Percentiles rank a stretch among this genome's conserved stretches.
phyloP scores from a whole-genome alignment of 345 rosid species.

The Acer saccharum region DNA sequence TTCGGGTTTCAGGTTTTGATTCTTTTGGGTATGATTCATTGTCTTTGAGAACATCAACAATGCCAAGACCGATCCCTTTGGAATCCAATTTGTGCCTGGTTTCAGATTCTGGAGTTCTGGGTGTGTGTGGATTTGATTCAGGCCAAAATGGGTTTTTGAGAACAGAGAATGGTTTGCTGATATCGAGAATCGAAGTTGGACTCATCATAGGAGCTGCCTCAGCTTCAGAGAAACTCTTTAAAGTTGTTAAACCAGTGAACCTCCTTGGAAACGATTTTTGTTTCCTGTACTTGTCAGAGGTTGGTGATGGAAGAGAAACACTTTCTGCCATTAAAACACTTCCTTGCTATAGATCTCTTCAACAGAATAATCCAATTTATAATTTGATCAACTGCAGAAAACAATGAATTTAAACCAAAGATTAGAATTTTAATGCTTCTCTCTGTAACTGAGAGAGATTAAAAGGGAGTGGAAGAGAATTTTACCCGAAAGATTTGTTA shows the following conservation, averaged over 20 bases:
- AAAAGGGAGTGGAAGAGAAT: neutral
- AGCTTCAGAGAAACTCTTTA: slow-evolving; percentile 56
- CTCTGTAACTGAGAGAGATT: neutral
- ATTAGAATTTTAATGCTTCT: neutral
- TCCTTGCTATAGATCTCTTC: slow-evolving; percentile 15
- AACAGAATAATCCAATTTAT: too few relatives aligned
- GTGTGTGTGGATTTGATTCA: slow-evolving; percentile 34
- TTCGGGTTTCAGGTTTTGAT: slow-evolving; percentile 52
- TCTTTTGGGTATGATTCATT: slow-evolving; percentile 35
- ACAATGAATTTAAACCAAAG: neutral
- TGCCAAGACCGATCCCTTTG: slow-evolving; percentile 66
- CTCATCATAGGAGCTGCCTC: slow-evolving; percentile 53
- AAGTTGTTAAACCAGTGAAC: slow-evolving; percentile 52
- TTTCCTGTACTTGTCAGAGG: slow-evolving; percentile 41
- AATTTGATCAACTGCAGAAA: slow-evolving; percentile 23
- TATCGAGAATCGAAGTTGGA: slow-evolving; percentile 91
- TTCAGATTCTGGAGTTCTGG: slow-evolving; percentile 43
- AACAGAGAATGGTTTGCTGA: slow-evolving; percentile 58
- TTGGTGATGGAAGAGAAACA: slow-evolving; percentile 34
- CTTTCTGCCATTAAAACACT: slow-evolving; percentile 53
- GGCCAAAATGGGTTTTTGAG: slow-evolving; percentile 66
- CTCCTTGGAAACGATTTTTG: slow-evolving; percentile 64
- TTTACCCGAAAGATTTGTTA: slow-evolving; percentile 26
- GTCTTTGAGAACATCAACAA: slow-evolving; percentile 60
- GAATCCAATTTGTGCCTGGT: slow-evolving; percentile 55